Percentiles rank a stretch among this genome's conserved stretches.
Conservation (phyloP, 768 basidiomycete species). For the Phlebiopsis flavidoalba region DNA sequence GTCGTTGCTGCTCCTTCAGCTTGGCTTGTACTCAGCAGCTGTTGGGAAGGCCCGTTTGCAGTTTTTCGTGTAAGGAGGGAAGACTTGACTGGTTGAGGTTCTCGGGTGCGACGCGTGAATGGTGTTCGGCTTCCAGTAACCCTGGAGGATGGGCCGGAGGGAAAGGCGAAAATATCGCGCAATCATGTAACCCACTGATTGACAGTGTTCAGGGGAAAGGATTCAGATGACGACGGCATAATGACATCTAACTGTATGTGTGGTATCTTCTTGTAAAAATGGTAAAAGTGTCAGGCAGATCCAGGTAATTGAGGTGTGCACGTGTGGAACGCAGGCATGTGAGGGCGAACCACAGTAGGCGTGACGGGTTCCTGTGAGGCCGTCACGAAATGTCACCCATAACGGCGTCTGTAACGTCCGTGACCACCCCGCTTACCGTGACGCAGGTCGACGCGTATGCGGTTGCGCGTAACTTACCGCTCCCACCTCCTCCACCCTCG, state of each 20-base stretch:
- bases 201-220: no score
- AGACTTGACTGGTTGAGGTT: neutral
- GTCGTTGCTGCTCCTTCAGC: slow-evolving; percentile 1
- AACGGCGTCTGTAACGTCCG: neutral
- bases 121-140: neutral
- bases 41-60: neutral
- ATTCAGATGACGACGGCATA: neutral
- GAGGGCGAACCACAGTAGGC: neutral
- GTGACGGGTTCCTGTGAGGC: neutral
- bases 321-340: no score
- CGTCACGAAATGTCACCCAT: neutral
- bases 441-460: slow-evolving; percentile 1
- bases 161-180: slow-evolving; percentile 10
- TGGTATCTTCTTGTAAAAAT: neutral
- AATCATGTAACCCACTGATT: neutral
- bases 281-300: neutral
- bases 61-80: neutral
- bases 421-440: neutral
- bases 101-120: neutral
- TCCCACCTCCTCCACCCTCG: neutral
- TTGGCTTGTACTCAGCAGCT: neutral
- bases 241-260: neutral
- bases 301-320: neutral
- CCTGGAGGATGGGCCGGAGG: neutral
- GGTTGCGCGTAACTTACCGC: neutral